A percentile compares a stretch with the other conserved stretches of the same genome.
phyloP scores from a whole-genome alignment of 257 asterid genomes.

The Fraxinus anomala region DNA sequence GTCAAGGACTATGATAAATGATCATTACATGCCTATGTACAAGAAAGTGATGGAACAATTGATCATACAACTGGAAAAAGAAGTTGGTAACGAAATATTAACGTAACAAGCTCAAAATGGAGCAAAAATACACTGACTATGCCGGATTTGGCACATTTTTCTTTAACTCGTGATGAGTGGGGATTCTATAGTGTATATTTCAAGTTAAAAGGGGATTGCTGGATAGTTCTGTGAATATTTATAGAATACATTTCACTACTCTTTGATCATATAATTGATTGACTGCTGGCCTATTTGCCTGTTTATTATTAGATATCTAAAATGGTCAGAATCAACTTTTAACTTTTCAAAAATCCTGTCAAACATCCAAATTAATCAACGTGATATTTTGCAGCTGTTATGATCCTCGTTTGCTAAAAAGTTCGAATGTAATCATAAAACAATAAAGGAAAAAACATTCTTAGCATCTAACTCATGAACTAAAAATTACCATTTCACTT shows the following conservation, averaged over 20 bases:
- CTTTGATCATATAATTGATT: too few species aligned
- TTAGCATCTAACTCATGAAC: neutral
- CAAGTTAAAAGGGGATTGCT: neutral
- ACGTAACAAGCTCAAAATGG: slow-evolving; percentile 22
- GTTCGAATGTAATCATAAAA: neutral
- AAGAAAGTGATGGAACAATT: slow-evolving; percentile 85
- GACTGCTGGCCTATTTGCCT: too few species aligned
- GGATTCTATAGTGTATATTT: neutral
- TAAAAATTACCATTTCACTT: neutral
- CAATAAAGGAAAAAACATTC: neutral
- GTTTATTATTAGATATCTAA: too few species aligned
- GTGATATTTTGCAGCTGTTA: neutral
- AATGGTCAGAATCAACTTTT: too few species aligned
- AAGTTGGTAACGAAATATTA: slow-evolving; percentile 39
- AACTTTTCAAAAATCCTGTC: neutral
- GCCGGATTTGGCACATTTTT: slow-evolving; percentile 16
- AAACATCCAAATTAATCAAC: neutral
- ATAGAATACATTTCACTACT: neutral
- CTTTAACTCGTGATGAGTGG: neutral
- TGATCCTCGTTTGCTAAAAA: neutral
- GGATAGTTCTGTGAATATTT: neutral
- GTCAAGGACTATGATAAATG: slow-evolving; percentile 83
- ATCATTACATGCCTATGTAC: slow-evolving; percentile 95
- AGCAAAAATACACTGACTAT: slow-evolving; percentile 10
- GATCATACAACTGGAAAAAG: slow-evolving; percentile 71